Conservation (phyloP, 306 rosid species). For the Prunus davidiana region DNA sequence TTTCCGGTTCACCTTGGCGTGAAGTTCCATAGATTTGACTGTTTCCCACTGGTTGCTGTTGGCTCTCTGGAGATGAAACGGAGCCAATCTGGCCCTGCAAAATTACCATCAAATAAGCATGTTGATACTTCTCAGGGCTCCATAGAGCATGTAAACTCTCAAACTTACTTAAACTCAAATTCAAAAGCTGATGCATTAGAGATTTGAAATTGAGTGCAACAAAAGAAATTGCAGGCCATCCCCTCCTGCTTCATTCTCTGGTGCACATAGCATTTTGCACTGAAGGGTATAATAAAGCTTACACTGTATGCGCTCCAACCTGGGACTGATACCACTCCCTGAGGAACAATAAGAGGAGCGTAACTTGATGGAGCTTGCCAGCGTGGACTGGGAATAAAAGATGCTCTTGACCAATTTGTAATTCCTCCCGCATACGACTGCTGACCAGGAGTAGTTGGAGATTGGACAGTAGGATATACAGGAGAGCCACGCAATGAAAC, state of each 20-base stretch:
- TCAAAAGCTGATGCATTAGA: neutral
- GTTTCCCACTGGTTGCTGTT: slow-evolving; percentile 64
- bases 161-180: neutral
- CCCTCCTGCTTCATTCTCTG: neutral
- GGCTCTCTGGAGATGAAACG: slow-evolving; percentile 64
- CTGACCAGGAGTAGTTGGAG: slow-evolving; percentile 90
- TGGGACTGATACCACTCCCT: slow-evolving; percentile 91
- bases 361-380: slow-evolving; percentile 98
- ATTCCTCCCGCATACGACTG: slow-evolving; percentile 83
- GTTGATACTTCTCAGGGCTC: slow-evolving; percentile 14
- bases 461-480: slow-evolving; percentile 77
- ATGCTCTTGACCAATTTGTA: slow-evolving; percentile 90
- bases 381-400: slow-evolving; percentile 88
- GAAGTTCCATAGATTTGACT: slow-evolving; percentile 70
- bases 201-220: neutral
- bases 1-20: slow-evolving; percentile 57
- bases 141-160: neutral
- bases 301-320: slow-evolving; percentile 88
- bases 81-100: slow-evolving; percentile 92
- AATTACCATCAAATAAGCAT: slow-evolving; percentile 28
- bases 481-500: slow-evolving; percentile 82
- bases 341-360: slow-evolving; percentile 81
- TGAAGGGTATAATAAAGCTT: slow-evolving; percentile 40
- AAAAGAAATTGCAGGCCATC: neutral
- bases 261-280: slow-evolving; percentile 9